Evolutionary conservation across 2,329 filamentous ascomycete species (phyloP).

Genomic region (Diaporthe sp.): DNA sequence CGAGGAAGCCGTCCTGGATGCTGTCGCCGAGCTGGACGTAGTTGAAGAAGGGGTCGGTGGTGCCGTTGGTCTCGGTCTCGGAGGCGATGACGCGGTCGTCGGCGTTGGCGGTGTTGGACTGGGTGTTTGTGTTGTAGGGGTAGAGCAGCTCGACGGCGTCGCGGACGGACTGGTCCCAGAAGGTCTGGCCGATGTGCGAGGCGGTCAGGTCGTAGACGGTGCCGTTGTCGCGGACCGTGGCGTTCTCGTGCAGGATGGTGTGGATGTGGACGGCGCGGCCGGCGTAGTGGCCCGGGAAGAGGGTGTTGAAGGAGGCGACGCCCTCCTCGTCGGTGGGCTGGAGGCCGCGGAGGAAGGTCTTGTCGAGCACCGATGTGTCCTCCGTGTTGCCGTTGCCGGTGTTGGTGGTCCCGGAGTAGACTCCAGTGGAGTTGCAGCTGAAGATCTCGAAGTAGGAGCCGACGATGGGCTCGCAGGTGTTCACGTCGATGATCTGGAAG

Average conservation of each 20-base stretch:
- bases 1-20: slow-evolving; percentile 48
- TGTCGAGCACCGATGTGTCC: slow-evolving; percentile 57
- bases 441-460: slow-evolving; percentile 67
- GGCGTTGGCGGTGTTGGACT: slow-evolving; percentile 45
- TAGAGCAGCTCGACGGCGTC: slow-evolving; percentile 43
- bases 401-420: slow-evolving; percentile 53
- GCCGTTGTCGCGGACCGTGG: slow-evolving; percentile 54
- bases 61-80: slow-evolving; percentile 46
- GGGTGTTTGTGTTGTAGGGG: slow-evolving; percentile 48
- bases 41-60: slow-evolving; percentile 49
- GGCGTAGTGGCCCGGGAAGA: slow-evolving; percentile 62
- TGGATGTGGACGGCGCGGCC: slow-evolving; percentile 63
- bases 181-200: slow-evolving; percentile 49
- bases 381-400: slow-evolving; percentile 54
- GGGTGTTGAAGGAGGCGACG: slow-evolving; percentile 56
- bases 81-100: slow-evolving; percentile 47
- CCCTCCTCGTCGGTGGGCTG: slow-evolving; percentile 56
- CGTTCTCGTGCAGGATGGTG: slow-evolving; percentile 50
- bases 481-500: slow-evolving; percentile 67
- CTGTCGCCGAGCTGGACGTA: slow-evolving; percentile 47
- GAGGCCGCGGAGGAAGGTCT: slow-evolving; percentile 58
- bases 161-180: slow-evolving; percentile 49
- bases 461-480: slow-evolving; percentile 66
- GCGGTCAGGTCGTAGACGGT: slow-evolving; percentile 54
- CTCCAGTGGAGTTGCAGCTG: slow-evolving; percentile 59